A percentile compares a stretch with the other conserved stretches of the same genome.
These are phyloP conservation scores for Trypanosoma mega DNA, from an alignment of 208 protist species.

Conservation along the genomic window DNA sequence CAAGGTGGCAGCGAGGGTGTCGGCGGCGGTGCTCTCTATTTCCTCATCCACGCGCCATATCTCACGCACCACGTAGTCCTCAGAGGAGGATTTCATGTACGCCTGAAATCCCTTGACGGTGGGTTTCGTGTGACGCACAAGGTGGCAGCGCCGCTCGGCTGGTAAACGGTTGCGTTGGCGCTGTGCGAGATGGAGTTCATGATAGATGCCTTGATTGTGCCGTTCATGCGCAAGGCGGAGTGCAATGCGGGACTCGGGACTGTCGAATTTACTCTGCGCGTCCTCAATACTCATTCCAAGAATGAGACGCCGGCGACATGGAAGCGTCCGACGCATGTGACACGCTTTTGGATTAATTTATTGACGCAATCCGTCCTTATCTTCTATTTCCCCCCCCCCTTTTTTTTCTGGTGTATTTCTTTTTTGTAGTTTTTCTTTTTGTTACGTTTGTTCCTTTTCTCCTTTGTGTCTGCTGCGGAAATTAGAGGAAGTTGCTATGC, in stretches of 20 bases:
- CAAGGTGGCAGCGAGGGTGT: neutral
- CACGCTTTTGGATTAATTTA: too few species aligned
- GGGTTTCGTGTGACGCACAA: conserved; percentile 80
- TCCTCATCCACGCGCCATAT: conserved; percentile 45
- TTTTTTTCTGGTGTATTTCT: conserved; percentile 7
- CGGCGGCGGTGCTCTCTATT: neutral
- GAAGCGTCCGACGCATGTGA: conserved; percentile 24
- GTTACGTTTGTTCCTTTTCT: too few species aligned
- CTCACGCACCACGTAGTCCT: conserved; percentile 77
- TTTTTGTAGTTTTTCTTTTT: conserved; percentile 2
- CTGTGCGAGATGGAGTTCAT: conserved; percentile 79
- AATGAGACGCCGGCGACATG: conserved; percentile 53
- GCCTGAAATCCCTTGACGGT: conserved; percentile 77
- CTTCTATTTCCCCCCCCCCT: neutral
- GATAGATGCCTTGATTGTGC: conserved; percentile 78
- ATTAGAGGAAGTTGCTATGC: too few species aligned
- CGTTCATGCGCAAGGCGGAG: conserved; percentile 78
- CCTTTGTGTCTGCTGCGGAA: too few species aligned
- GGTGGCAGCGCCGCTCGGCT: conserved; percentile 67
- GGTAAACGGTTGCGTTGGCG: conserved; percentile 61
- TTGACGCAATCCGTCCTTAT: too few species aligned
- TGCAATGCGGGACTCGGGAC: conserved; percentile 59
- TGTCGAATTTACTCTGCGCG: conserved; percentile 85
- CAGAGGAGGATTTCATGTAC: conserved; percentile 64
- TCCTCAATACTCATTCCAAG: conserved; percentile 88